Evolutionary conservation across 2,329 filamentous ascomycete genomes (phyloP), one percentile per base, ranked within the genome.

Genomic region (Metarhizium guizhouense): DNA sequence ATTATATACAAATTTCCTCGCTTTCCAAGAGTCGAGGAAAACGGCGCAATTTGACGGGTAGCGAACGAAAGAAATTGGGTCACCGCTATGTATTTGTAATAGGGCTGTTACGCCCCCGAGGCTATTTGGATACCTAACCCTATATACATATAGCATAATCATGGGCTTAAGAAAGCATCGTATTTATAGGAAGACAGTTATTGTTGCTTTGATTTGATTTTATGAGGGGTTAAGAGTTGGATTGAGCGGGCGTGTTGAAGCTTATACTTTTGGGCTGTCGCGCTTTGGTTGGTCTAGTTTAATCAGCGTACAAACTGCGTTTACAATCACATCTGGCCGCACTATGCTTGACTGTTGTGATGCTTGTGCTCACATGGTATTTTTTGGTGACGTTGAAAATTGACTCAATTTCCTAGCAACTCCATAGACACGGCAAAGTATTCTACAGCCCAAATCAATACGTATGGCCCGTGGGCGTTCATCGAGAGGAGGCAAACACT

Each of bases 121-220:
- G 30, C 50, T 48, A 43, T 47, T 47, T 50, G 51, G 51, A 51
- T 40, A 53, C 34, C 51, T 47, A 18, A 38, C n/a, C 25, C 32
- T 8, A 34, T 47, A 48, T 38, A 54, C 32, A 50, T 16, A 43
- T 49, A 52, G 49, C 51, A 56, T 56, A 56, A 52, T 56, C 43
- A 47, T 30, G 49, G 48, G 47, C 40, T 38, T 20, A 4, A 38
- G 32, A 7, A 20, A 30, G 18, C 51, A 34, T 36, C 20, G 16
- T 18, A 49, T 48, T 29, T 18, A n/a, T 14, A 32, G 51, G 51
- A 30, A 32, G 45, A 52, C 16, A 25, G n/a, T 47, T 47, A 47
- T 29, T 48, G 7, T 48, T 48, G 45, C n/a, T 6, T 30, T 30
- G 20, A 16, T 16, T 30, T 30, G 20, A 5, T 48, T 48, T 14